Percentiles rank a stretch among this genome's conserved stretches.
phyloP scores from a whole-genome alignment of 169 alveolate species.

The Amoebophrya sp. region DNA sequence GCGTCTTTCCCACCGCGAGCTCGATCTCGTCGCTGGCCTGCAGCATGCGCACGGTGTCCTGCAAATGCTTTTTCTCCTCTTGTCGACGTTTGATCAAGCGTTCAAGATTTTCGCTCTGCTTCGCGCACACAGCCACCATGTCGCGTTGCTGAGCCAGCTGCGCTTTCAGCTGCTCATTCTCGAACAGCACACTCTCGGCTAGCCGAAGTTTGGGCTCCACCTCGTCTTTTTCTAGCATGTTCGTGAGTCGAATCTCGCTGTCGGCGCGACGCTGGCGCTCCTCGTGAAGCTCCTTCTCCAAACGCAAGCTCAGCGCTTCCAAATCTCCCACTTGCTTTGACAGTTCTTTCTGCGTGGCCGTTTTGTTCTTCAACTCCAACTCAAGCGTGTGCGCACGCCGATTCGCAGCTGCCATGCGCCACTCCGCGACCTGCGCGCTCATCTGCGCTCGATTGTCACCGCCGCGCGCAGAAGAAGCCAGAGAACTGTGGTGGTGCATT shows the following conservation, averaged over 20 bases:
- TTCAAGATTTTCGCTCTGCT: neutral
- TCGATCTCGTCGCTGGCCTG: neutral
- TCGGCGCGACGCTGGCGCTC: neutral
- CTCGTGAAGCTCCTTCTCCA: constrained; percentile 16
- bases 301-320: neutral
- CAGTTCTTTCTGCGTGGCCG: neutral
- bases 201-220: neutral
- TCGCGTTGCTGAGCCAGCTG: neutral
- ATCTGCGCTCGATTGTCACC: neutral
- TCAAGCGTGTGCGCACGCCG: neutral
- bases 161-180: neutral
- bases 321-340: neutral
- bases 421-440: neutral
- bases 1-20: neutral
- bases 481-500: no score
- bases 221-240: neutral
- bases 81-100: neutral
- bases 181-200: neutral
- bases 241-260: neutral
- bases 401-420: constrained; percentile 25
- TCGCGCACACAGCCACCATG: neutral
- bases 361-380: neutral
- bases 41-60: neutral
- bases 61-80: neutral
- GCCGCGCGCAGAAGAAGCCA: no score